Conservation (phyloP, 1,284 basidiomycete species). For the Cutaneotrichosporon dermatis region DNA sequence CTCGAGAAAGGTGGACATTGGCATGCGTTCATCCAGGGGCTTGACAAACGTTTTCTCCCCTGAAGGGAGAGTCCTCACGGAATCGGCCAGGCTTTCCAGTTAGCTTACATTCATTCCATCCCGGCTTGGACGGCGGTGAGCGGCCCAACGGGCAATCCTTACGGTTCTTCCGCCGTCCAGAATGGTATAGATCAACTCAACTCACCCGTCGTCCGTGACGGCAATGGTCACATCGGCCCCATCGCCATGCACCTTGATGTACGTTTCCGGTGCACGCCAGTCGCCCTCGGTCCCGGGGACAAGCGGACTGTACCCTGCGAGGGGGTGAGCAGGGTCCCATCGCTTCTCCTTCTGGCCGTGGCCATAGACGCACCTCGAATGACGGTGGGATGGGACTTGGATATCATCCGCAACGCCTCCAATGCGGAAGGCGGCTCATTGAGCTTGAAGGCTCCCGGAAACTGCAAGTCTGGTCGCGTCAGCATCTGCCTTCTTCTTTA, state of each 20-base stretch:
- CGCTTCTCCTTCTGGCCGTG: no score
- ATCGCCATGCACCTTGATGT: constrained; percentile 53
- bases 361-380: constrained; percentile 57
- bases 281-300: constrained; percentile 5
- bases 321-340: no score
- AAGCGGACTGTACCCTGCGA: constrained; percentile 30
- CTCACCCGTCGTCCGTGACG: constrained; percentile 76
- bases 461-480: constrained; percentile 28
- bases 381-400: constrained; percentile 70
- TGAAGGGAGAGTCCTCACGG: constrained; percentile 56
- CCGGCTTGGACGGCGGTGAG: background rate
- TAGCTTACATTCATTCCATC: background rate
- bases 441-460: constrained; percentile 52
- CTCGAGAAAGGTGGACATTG: constrained; percentile 58
- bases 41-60: constrained; percentile 70
- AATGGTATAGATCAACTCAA: background rate
- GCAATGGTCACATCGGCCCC: constrained; percentile 63
- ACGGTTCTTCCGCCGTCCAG: background rate
- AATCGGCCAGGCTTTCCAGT: constrained; percentile 64
- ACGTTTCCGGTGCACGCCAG: constrained; percentile 27
- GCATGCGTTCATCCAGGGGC: constrained; percentile 64
- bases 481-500: no score
- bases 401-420: constrained; percentile 67
- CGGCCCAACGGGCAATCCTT: background rate
- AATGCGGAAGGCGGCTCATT: constrained; percentile 61